phyloP scores from a whole-genome alignment of 345 rosid genomes.

The Acer campestre region DNA sequence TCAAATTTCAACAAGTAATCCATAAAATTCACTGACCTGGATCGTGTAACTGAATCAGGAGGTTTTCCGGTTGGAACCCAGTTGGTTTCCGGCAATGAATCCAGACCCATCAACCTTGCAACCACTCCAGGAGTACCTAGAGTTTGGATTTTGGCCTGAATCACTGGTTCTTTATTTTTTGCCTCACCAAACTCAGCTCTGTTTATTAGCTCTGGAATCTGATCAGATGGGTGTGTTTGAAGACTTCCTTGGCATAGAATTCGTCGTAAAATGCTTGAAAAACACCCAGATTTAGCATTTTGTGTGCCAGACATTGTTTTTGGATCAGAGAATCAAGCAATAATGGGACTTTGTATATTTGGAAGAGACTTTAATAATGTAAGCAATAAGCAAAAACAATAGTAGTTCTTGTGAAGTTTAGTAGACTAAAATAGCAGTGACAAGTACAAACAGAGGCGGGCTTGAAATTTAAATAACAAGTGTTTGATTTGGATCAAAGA shows the following conservation, averaged over 20 bases:
- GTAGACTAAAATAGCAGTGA: background rate
- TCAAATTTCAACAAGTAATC: slow-evolving; percentile 63
- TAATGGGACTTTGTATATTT: slow-evolving; percentile 11
- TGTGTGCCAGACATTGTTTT: slow-evolving; percentile 35
- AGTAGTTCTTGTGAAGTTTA: too few relatives aligned
- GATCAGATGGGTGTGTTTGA: slow-evolving; percentile 70
- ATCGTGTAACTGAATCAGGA: slow-evolving; percentile 55
- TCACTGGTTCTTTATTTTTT: slow-evolving; percentile 24
- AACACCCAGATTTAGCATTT: slow-evolving; percentile 59
- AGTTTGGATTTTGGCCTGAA: slow-evolving; percentile 19
- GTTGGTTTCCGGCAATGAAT: slow-evolving; percentile 54
- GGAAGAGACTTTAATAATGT: slow-evolving; percentile 1
- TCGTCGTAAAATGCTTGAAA: slow-evolving; percentile 55
- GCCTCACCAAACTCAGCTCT: slow-evolving; percentile 22
- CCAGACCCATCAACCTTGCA: slow-evolving; percentile 88
- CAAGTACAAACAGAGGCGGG: slow-evolving; percentile 27
- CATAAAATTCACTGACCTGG: slow-evolving; percentile 89
- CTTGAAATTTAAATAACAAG: slow-evolving; percentile 26
- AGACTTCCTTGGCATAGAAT: slow-evolving; percentile 67
- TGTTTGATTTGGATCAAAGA: background rate
- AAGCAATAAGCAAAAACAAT: background rate
- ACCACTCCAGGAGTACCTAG: slow-evolving; percentile 54
- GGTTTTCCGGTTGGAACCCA: slow-evolving; percentile 39
- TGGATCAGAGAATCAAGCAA: background rate
- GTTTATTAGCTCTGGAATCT: slow-evolving; percentile 29